These are phyloP conservation scores for Ogataea dorogensis DNA, from an alignment of 805 yeast species.

Conservation along the genomic window DNA sequence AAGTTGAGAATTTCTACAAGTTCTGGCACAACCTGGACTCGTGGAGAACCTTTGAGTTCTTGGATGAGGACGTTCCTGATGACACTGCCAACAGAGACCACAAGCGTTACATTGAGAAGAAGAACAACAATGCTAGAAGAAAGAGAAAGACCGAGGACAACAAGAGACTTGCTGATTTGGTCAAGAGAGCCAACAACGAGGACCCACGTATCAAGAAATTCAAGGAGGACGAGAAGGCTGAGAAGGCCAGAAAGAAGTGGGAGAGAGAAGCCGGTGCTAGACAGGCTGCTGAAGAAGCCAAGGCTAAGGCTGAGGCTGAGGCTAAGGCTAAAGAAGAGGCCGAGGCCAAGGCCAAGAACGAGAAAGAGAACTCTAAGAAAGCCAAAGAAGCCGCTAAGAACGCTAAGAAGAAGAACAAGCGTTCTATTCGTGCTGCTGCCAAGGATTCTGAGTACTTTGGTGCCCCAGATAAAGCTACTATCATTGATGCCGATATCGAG, in stretches of 20 bases:
- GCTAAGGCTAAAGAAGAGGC: constrained; percentile 76
- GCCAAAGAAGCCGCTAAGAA: constrained; percentile 95
- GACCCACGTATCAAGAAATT: constrained; percentile 94
- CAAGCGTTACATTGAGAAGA: constrained; percentile 97
- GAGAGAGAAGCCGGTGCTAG: constrained; percentile 97
- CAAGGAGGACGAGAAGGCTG: constrained; percentile 93
- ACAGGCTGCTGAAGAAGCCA: constrained; percentile 92
- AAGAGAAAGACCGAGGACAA: constrained; percentile 97
- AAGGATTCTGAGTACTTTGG: constrained; percentile 87
- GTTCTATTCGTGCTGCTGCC: constrained; percentile 65
- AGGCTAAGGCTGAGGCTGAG: constrained; percentile 82
- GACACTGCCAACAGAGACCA: constrained; percentile 99
- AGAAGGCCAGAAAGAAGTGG: constrained; percentile 94
- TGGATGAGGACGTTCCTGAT: constrained; percentile 99
- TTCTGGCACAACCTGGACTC: constrained; percentile 95
- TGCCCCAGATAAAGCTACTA: constrained; percentile 63
- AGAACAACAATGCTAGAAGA: constrained; percentile 93
- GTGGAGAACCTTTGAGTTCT: constrained; percentile 97
- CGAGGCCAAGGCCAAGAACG: constrained; percentile 64
- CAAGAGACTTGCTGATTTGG: constrained; percentile 79
- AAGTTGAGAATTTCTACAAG: constrained; percentile 83
- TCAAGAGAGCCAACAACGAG: constrained; percentile 82
- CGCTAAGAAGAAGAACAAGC: constrained; percentile 84
- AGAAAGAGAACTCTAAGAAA: constrained; percentile 64
- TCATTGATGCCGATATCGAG: constrained; percentile 77